Evolutionary conservation across 345 rosid genomes (phyloP).

Genomic region (Passiflora organensis): DNA sequence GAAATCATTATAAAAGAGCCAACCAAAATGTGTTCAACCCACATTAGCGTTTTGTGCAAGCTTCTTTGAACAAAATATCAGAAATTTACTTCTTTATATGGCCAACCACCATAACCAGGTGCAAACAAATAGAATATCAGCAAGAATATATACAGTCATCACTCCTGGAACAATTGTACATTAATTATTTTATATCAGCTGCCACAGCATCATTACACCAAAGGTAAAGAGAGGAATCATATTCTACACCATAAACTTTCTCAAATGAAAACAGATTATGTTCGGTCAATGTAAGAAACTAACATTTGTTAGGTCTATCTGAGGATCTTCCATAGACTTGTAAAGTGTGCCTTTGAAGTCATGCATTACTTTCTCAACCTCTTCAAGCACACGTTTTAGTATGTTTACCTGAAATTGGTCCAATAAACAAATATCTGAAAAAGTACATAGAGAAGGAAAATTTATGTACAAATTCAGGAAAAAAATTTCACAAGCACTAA

Average conservation of each 20-base stretch:
- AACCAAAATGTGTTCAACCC: too few species aligned
- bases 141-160: too few species aligned
- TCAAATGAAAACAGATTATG: not conserved
- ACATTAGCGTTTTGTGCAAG: too few species aligned
- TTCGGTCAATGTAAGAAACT: conserved; percentile 19
- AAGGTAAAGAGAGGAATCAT: not conserved
- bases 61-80: too few species aligned
- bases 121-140: too few species aligned
- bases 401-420: conserved; percentile 72
- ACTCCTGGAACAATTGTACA: too few species aligned
- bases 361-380: conserved; percentile 94
- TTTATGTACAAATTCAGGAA: conserved; percentile 1
- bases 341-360: conserved; percentile 91
- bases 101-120: too few species aligned
- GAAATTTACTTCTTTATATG: too few species aligned
- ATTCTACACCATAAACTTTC: too few species aligned
- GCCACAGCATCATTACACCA: not conserved
- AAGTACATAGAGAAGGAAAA: not conserved
- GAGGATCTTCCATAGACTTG: conserved; percentile 97
- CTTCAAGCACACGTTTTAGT: conserved; percentile 95
- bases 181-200: too few species aligned
- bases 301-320: conserved; percentile 80
- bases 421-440: conserved; percentile 1
- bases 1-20: too few species aligned
- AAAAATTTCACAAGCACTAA: not conserved